Base-by-base conservation (phyloP, 2,329 filamentous ascomycete species). In the Aspergillus sclerotialis region DNA sequence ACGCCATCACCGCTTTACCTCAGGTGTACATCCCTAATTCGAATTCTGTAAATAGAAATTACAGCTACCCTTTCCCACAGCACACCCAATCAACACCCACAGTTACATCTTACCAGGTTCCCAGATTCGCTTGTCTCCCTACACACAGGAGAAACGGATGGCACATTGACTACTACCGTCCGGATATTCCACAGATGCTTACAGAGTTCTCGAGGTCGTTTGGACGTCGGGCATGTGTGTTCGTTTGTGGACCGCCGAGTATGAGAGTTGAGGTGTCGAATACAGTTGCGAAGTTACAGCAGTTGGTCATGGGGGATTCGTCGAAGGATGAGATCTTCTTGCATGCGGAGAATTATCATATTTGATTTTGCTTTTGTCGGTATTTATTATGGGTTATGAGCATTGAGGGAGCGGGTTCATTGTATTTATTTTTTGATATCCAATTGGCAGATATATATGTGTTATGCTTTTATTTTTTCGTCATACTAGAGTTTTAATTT, bases 331-430 rank as follows among this genome's bases (percentile, higher is more conserved):
- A 95, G 72, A 84, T 96, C 35, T 95, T 89, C 59, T 63, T 95
- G 58, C 90, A 95, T 67, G 85, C 89, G 3, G 90, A 96, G 70
- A 95, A 95, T 60, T 95, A 94, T 66, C 85, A 88, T 33, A 70
- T 94, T 42, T 94, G 61, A 72, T 28, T 10, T 23, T 33, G 15
- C n/a, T 4, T 14, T 38, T 25, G 28, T 27, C 3, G 34, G 23
- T 9, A 24, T 24, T 24, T 24, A 24, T 21, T 31, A 2, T 35
- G n/a, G 33, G 9, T 30, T 37, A 21, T 4, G 27, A 30, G 5
- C 26, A 30, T 6, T 30, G 17, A 14, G 11, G n/a, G n/a, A n/a
- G n/a, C n/a, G 16, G 28, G 11, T 27, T 7, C 25, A 31, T 30
- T 32, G 31, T 23, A 18, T 23, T 37, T 31, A 31, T 26, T 33